These are phyloP conservation scores for Nidularia pulvinata DNA, from an alignment of 768 basidiomycete genomes.

Conservation along the genomic window DNA sequence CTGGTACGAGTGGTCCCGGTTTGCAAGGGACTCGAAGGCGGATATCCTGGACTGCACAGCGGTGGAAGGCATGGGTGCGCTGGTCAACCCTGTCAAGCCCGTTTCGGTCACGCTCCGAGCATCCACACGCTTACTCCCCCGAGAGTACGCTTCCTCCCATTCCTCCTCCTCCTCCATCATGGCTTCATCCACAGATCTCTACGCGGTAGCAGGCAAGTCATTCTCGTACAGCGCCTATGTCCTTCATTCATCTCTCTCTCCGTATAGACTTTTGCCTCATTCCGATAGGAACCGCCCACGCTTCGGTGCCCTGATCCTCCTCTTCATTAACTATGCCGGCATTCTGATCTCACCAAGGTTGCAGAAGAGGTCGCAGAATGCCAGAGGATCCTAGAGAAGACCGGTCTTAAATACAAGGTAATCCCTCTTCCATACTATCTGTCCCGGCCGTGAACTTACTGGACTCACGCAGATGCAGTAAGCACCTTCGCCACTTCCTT, in stretches of 20 bases:
- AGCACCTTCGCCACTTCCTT: constrained; percentile 17
- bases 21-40: constrained; percentile 60
- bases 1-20: constrained; percentile 11
- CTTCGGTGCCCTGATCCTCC: constrained; percentile 47
- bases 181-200: constrained; percentile 43
- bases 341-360: constrained; percentile 38
- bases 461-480: constrained; percentile 61
- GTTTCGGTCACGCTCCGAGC: neutral
- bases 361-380: constrained; percentile 83
- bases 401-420: constrained; percentile 83
- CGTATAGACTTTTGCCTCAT: constrained; percentile 82
- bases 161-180: constrained; percentile 6
- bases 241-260: neutral
- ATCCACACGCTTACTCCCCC: too few relatives aligned
- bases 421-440: constrained; percentile 1
- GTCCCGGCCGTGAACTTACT: constrained; percentile 5
- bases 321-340: neutral
- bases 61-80: constrained; percentile 13
- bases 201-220: constrained; percentile 70
- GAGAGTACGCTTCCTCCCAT: neutral
- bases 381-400: constrained; percentile 78
- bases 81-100: neutral
- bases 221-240: neutral
- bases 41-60: constrained; percentile 58
- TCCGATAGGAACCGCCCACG: constrained; percentile 76